Conservation (phyloP, 768 basidiomycete genomes). For the Suillus subluteus region DNA sequence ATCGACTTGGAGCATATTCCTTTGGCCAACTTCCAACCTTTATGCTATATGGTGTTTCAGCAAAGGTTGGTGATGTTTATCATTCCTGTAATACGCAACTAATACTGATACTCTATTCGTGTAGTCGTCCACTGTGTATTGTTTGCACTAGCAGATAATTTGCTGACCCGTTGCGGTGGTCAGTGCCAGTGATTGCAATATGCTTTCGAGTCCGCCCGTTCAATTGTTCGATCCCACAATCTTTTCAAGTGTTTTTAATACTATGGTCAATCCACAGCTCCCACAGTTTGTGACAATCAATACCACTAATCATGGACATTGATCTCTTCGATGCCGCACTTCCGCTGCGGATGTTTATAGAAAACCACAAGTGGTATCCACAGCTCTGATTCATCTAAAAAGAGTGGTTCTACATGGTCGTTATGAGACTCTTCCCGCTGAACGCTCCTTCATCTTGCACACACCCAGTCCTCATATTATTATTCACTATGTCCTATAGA, state of each 20-base stretch:
- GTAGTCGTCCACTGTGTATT: not conserved
- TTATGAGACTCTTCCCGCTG: not conserved
- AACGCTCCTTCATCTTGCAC: not conserved
- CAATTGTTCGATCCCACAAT: not conserved
- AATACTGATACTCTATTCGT: not conserved
- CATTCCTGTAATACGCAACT: not conserved
- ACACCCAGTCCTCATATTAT: not conserved
- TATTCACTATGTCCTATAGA: not conserved
- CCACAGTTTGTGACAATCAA: not conserved
- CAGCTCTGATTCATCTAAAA: not conserved
- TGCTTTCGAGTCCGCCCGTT: not conserved
- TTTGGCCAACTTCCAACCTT: not conserved
- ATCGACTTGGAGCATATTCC: too few species aligned
- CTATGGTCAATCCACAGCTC: not conserved
- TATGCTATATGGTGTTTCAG: not conserved
- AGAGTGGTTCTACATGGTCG: not conserved
- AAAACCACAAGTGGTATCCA: not conserved
- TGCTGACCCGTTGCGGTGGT: not conserved
- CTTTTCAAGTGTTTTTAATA: too few species aligned
- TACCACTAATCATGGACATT: not conserved
- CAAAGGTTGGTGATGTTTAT: not conserved
- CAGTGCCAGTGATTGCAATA: not conserved
- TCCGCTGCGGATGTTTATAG: not conserved
- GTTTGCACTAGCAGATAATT: not conserved
- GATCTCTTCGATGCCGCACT: not conserved